Percentiles rank a stretch among this genome's conserved stretches.
Conservation (phyloP, 495 filamentous ascomycete species). For the Aspergillus diversus region DNA sequence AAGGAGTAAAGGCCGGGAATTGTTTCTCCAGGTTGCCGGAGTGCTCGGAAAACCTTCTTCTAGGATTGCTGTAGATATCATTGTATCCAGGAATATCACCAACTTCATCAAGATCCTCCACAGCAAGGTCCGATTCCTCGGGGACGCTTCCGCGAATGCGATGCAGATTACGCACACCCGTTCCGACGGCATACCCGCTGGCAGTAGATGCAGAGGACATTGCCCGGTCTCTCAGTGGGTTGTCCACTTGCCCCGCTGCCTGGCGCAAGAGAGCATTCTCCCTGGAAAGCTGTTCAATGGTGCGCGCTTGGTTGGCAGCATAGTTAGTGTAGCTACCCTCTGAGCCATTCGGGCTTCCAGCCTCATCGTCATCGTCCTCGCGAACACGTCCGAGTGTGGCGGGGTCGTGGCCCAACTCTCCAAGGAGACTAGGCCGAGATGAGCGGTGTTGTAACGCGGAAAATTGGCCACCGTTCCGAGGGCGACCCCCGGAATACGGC, state of each 20-base stretch:
- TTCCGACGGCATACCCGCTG: constrained; percentile 45
- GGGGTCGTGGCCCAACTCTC: constrained; percentile 74
- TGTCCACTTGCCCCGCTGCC: constrained; percentile 61
- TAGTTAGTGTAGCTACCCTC: constrained; percentile 59
- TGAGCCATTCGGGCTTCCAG: constrained; percentile 65
- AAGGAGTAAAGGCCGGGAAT: constrained; percentile 54
- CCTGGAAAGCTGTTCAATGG: constrained; percentile 71
- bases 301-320: constrained; percentile 62
- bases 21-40: constrained; percentile 56
- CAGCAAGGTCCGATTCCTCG: constrained; percentile 71
- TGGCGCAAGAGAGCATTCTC: constrained; percentile 76
- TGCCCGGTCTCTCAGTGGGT: constrained; percentile 65
- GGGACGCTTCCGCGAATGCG: constrained; percentile 65
- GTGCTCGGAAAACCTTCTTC: constrained; percentile 67
- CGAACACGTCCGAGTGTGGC: constrained; percentile 74
- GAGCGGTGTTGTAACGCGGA: constrained; percentile 78
- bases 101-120: constrained; percentile 70
- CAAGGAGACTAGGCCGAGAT: constrained; percentile 83
- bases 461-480: constrained; percentile 58
- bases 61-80: constrained; percentile 44
- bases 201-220: constrained; percentile 52
- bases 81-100: constrained; percentile 58
- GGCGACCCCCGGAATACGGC: constrained; percentile 45
- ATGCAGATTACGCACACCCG: constrained; percentile 60
- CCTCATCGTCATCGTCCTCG: constrained; percentile 83